phyloP scores from a whole-genome alignment of 2,329 filamentous ascomycete species.

The Xylaria multiplex region DNA sequence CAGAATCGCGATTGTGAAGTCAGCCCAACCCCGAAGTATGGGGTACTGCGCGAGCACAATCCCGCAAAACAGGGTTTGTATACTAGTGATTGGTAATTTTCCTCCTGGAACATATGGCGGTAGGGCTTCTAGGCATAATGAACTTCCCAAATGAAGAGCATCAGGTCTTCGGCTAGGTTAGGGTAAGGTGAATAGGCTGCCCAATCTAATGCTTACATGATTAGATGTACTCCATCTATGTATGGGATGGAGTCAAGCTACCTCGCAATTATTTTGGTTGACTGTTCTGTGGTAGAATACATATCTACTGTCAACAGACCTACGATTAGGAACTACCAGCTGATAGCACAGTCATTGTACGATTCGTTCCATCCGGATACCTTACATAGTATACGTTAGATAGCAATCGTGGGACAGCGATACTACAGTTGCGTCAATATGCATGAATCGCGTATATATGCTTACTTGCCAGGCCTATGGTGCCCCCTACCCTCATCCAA shows the following conservation, averaged over 20 bases:
- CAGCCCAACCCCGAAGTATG: background rate
- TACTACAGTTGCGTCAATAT: background rate
- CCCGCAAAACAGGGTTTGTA: background rate
- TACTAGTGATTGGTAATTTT: background rate
- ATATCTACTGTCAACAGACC: background rate
- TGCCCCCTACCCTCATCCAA: background rate
- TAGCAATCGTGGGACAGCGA: conserved; percentile 10
- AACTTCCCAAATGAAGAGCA: background rate
- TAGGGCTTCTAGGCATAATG: background rate
- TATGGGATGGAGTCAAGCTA: background rate
- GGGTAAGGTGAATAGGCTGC: background rate
- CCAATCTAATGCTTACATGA: background rate
- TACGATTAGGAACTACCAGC: background rate
- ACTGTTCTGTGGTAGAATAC: background rate
- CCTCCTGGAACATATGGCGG: background rate
- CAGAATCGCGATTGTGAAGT: background rate
- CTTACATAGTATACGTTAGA: conserved; percentile 4
- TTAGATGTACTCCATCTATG: conserved; percentile 2
- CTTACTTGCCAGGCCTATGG: background rate
- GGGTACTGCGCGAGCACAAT: background rate
- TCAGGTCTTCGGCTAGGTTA: background rate
- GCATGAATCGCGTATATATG: conserved; percentile 1
- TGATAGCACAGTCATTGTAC: background rate
- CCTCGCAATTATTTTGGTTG: background rate
- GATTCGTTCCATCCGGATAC: background rate